Base-by-base conservation (phyloP, 116 monocot species). In the Cymodocea nodosa region DNA sequence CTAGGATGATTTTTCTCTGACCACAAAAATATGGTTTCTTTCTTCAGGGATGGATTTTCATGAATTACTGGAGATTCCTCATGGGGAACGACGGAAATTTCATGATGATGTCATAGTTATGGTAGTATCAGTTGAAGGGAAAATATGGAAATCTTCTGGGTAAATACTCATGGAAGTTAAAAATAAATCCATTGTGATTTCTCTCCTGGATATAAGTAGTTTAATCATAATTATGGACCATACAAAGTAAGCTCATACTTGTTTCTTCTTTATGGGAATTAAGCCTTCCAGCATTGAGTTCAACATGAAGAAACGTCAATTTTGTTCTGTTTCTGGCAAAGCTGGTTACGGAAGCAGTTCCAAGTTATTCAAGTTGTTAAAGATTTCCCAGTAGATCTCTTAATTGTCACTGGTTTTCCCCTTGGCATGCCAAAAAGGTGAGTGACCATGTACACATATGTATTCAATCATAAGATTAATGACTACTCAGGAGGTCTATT, bases 31-130 rank as follows among this genome's bases (percentile, higher is more conserved):
- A 22, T 49, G 48, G 3, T 9, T 20, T 50, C 4, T 9, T 20
- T 23, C 49, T 79, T 68, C 75, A 93, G 93, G 85, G 63, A 83
- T 88, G 81, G 76, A 88, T 23, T 81, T 93, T 34, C 58, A 66
- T 73, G 79, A 82, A 63, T 75, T 94, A 50, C 25, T 94, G 66
- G 86, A 82, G 67, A 84, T 94, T 73, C 94, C 94, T 20, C 84
- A 77, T 69, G 94, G 94, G 6, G 86, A 84, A 49, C 77, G 94
- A 11, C 68, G 94, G 58, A 94, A 89, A 64, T 94, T 84, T 67
- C 89, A 94, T 78, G 94, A 94, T 75, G 94, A 94, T 79, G 82
- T 94, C 48, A 84, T 87, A 23, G 82, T 87, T 9, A 82, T 89
- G 80, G 86, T 94, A 30, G 74, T 94, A 48, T 94, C 89, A 57